Conservation (phyloP, 192 early-diverging fungal species). For the Gonapodya sp. region DNA sequence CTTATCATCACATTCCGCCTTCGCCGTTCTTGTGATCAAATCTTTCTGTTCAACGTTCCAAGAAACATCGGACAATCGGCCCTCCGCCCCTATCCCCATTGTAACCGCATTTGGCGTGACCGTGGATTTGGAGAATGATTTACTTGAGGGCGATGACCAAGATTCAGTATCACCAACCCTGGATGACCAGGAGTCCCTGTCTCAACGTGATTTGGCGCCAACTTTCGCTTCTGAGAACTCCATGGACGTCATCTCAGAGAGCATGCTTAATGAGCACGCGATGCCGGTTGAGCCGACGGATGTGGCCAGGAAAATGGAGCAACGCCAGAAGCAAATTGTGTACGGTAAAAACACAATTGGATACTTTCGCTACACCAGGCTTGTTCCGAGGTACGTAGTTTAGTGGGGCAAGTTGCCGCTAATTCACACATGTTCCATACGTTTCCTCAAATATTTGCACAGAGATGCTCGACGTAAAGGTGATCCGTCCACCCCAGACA, state of each 20-base stretch:
- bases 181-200: no score
- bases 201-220: not conserved
- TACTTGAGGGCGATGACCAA: no score
- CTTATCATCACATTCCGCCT: no score
- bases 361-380: conserved; percentile 28
- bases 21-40: no score
- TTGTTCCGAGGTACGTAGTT: conserved; percentile 23
- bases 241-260: not conserved
- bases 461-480: conserved; percentile 15
- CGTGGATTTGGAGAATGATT: no score
- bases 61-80: no score
- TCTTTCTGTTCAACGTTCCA: no score
- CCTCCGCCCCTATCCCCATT: no score
- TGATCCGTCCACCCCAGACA: conserved; percentile 39
- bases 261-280: not conserved
- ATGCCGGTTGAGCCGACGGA: not conserved
- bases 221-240: not conserved
- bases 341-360: conserved; percentile 45
- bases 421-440: not conserved
- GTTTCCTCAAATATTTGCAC: no score
- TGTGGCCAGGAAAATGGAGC: conserved; percentile 21
- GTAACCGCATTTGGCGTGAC: no score
- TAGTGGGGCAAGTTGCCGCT: not conserved
- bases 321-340: conserved; percentile 49
- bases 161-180: no score